A percentile compares a stretch with the other conserved stretches of the same genome.
These are phyloP conservation scores for Tuber umbilicatum DNA, from an alignment of 495 filamentous ascomycete genomes.

Conservation along the genomic window DNA sequence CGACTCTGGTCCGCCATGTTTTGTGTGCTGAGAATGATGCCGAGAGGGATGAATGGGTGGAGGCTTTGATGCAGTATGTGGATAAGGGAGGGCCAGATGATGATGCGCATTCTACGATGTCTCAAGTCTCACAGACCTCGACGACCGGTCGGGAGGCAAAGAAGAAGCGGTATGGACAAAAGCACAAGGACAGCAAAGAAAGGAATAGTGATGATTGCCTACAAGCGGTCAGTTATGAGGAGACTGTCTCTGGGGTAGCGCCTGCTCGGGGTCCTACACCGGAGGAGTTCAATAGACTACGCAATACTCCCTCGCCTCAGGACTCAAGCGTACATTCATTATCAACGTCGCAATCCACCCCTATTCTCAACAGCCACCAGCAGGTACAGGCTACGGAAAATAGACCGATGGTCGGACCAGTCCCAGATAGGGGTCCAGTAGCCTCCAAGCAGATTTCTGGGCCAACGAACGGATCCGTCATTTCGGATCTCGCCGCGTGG, in stretches of 20 bases:
- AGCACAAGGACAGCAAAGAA: slow-evolving; percentile 45
- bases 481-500: slow-evolving; percentile 81
- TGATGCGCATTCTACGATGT: slow-evolving; percentile 37
- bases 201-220: slow-evolving; percentile 52
- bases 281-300: slow-evolving; percentile 36
- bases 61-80: slow-evolving; percentile 82
- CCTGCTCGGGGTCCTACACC: slow-evolving; percentile 52
- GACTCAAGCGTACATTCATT: slow-evolving; percentile 38
- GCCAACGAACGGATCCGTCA: slow-evolving; percentile 77
- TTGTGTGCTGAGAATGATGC: slow-evolving; percentile 89
- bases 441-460: slow-evolving; percentile 66
- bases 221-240: slow-evolving; percentile 77
- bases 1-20: slow-evolving; percentile 83
- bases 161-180: slow-evolving; percentile 49
- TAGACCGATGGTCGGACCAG: slow-evolving; percentile 3
- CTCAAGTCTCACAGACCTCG: slow-evolving; percentile 31
- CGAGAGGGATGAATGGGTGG: slow-evolving; percentile 91
- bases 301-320: slow-evolving; percentile 48
- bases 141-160: slow-evolving; percentile 42
- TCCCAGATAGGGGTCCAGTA: slow-evolving; percentile 18
- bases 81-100: slow-evolving; percentile 61
- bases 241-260: slow-evolving; percentile 66
- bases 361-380: background rate
- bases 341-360: slow-evolving; percentile 43
- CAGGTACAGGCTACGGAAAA: slow-evolving; percentile 3